Evolutionary conservation across 169 alveolate genomes (phyloP), one percentile per base, ranked within the genome.

Genomic region (Cryptosporidium sp.): DNA sequence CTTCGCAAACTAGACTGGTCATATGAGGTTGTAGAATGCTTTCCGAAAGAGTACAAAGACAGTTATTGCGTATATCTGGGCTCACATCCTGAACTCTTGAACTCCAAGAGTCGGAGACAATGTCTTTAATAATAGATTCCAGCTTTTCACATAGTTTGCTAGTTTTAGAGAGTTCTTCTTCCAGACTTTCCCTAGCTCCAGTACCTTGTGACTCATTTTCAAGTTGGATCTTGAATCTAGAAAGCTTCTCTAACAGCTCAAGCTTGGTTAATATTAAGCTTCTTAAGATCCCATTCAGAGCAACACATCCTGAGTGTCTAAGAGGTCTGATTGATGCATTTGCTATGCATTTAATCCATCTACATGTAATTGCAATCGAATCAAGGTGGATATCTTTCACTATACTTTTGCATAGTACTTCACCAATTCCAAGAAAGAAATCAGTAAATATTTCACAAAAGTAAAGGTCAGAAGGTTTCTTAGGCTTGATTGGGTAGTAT

Each of bases 401-500:
- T 8, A 48, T 16, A 26, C 35, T 65, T 43, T 41, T 62, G 33
- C 43, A 23, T 9, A 80, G 26, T 3, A n/a, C 10, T 18, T 80
- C 89, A 23, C 80, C 74, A 5, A 80, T 26, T 45, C 67, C 75
- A n/a, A 39, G 23, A 62, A 80, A 80, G 68, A 80, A 80, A 21
- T 62, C 73, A 18, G 41, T 26, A 31, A 61, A 80, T 16, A 58
- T 18, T 1, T 80, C 89, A 12, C 8, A 41, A 50, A 80, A 80
- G n/a, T 31, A 41, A n/a, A 21, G 29, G 21, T 80, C 89, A 21
- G 67, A 41, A 8, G 69, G 35, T 43, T 65, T 80, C 26, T 41
- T 80, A 10, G 89, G 74, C 68, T 37, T 80, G 1, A 80, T 43
- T 62, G 89, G 89, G 41, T 80, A 80, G 51, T 80, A 62, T 29